Percentiles rank a stretch among this genome's conserved stretches.
These are phyloP conservation scores for Trifolium fragiferum DNA, from an alignment of 306 rosid genomes.

Conservation along the genomic window DNA sequence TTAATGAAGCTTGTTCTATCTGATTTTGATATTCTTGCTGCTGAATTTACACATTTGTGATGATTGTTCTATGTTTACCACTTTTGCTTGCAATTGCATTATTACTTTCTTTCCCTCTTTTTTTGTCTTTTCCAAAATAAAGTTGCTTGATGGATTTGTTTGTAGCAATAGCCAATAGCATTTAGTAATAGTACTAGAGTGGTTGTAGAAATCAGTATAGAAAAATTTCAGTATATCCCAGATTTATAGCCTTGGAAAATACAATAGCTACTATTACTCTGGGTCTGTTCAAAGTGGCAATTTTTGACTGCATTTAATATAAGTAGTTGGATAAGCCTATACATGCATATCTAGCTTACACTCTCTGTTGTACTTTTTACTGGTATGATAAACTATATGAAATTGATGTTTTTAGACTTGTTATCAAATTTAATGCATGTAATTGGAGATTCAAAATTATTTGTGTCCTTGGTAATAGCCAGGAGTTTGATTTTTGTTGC, in stretches of 20 bases:
- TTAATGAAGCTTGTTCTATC: slow-evolving; percentile 25
- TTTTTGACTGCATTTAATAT: slow-evolving; percentile 32
- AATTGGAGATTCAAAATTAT: slow-evolving; percentile 12
- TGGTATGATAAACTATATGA: not conserved
- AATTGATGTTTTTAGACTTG: slow-evolving; percentile 13
- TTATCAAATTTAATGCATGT: slow-evolving; percentile 34
- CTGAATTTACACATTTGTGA: not conserved
- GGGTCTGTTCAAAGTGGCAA: slow-evolving; percentile 4
- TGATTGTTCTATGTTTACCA: slow-evolving; percentile 32
- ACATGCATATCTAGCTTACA: not conserved
- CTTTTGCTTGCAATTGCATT: slow-evolving; percentile 26
- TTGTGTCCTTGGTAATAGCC: slow-evolving; percentile 21
- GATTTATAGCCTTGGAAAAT: slow-evolving; percentile 2
- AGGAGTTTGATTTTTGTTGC: slow-evolving; percentile 18
- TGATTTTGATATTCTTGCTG: not conserved
- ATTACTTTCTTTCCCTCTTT: slow-evolving; percentile 3
- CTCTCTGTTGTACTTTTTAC: slow-evolving; percentile 12
- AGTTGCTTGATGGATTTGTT: slow-evolving; percentile 36
- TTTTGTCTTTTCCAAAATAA: slow-evolving; percentile 3
- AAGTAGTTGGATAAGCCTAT: slow-evolving; percentile 26
- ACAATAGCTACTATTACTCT: not conserved
- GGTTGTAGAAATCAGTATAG: slow-evolving; percentile 16
- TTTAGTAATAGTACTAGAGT: slow-evolving; percentile 1
- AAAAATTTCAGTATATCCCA: slow-evolving; percentile 19
- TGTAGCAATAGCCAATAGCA: slow-evolving; percentile 12